Evolutionary conservation across 352 stramenopile genomes (phyloP), one percentile per base, ranked within the genome.

Genomic region (Phytophthora melonis): DNA sequence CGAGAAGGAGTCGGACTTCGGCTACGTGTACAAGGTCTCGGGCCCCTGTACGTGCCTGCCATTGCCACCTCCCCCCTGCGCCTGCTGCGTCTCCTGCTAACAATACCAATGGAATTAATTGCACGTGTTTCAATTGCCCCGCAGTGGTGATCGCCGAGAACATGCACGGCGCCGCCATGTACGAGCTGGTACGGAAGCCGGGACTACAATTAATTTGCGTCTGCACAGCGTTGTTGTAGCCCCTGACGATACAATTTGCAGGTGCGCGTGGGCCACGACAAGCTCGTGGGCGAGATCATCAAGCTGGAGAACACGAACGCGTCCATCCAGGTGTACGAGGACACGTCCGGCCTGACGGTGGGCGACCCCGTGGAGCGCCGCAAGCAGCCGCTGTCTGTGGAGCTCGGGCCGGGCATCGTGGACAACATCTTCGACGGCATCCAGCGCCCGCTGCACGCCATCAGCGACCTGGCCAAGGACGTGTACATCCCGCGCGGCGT

Each of bases 361-460:
- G 98, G 98, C 23, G 98, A 99, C 80, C 98, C 98, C 9, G 98
- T 99, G 32, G 90, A 99, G 64, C 90, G 98, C 59, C 99, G 98
- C 75, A 98, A 99, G 74, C 91, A 98, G 80, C 98, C 98, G 49
- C 84, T 99, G 54, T 99, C 95, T 3, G 97, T 99, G 30, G 97
- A 99, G 74, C 90, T 99, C 8, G 98, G 98, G 27, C 98, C 98
- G n/a, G 98, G 98, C 70, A 99, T 99, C 75, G 99, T 99, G 86
- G 98, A 98, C 74, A 99, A 98, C 63, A 99, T 99, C 87, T 99
- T 99, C 70, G 98, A 99, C 87, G 98, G 98, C 72, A 99, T 99
- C 83, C 98, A 99, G 82, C 96, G 98, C 73, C 98, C 98, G 34
- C 82, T 99, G 58, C 96, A 99, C 81, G 91, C 92, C 58, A 99